These are phyloP conservation scores for Acacia crassicarpa DNA, from an alignment of 306 rosid genomes.

Conservation along the genomic window DNA sequence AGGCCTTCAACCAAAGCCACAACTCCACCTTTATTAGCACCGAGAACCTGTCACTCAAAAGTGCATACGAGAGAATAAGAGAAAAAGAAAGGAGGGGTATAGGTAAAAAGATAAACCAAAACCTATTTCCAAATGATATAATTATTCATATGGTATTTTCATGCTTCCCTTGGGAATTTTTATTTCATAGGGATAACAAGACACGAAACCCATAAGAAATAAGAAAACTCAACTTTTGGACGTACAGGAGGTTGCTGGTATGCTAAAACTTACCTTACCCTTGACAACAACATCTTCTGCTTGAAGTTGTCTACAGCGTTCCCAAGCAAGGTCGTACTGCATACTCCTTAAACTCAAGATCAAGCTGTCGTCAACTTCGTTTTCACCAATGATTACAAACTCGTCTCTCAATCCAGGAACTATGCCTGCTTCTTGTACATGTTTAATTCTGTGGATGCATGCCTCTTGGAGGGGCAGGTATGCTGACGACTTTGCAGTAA, in stretches of 20 bases:
- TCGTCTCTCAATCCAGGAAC: constrained; percentile 75
- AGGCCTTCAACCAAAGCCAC: constrained; percentile 95
- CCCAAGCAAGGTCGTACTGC: constrained; percentile 91
- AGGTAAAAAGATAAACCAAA: constrained; percentile 10
- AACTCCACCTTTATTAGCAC: constrained; percentile 91
- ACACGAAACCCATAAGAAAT: neutral
- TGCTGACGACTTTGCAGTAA: constrained; percentile 82
- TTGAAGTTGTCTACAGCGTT: constrained; percentile 93
- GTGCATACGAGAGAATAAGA: neutral
- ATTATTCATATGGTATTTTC: neutral
- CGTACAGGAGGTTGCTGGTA: neutral
- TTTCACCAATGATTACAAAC: constrained; percentile 81
- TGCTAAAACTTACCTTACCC: constrained; percentile 85
- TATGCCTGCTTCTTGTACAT: constrained; percentile 81
- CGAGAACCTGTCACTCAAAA: constrained; percentile 63
- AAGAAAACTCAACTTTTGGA: constrained; percentile 11
- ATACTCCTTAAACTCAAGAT: constrained; percentile 72
- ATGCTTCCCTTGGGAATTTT: constrained; percentile 19
- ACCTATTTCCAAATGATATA: neutral
- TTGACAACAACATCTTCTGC: constrained; percentile 93
- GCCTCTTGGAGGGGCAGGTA: constrained; percentile 86
- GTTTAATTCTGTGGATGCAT: constrained; percentile 61
- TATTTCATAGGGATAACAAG: neutral
- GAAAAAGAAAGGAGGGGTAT: neutral
- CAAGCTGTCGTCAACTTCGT: constrained; percentile 76